Evolutionary conservation across 1,284 basidiomycete species (phyloP).

Genomic region (Laetiporus sulphureus): DNA sequence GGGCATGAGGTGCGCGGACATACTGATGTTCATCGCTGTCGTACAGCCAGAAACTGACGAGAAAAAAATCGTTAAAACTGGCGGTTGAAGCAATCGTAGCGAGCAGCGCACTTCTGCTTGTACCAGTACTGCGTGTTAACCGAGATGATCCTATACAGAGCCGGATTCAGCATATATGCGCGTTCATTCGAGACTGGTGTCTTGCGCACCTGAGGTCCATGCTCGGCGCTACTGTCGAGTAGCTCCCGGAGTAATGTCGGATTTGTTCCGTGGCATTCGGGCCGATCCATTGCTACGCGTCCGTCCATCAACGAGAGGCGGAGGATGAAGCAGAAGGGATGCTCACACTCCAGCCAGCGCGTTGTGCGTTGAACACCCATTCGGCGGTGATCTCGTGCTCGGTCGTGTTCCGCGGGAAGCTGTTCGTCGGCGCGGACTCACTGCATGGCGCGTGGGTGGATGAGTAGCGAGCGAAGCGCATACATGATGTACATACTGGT

Average conservation of each 20-base stretch:
- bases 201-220: conserved; percentile 35
- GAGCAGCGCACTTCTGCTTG: conserved; percentile 35
- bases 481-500: conserved; percentile 38
- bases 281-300: conserved; percentile 35
- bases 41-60: conserved; percentile 43
- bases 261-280: conserved; percentile 32
- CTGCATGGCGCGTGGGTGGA: too few species aligned
- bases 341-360: conserved; percentile 39
- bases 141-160: conserved; percentile 38
- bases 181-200: too few species aligned
- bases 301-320: conserved; percentile 1
- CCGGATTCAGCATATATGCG: too few species aligned
- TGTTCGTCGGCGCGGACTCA: conserved; percentile 41
- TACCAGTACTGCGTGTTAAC: conserved; percentile 57
- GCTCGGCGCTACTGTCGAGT: conserved; percentile 35
- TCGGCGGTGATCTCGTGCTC: conserved; percentile 27
- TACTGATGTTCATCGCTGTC: conserved; percentile 39
- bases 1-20: conserved; percentile 9
- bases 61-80: not conserved
- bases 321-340: not conserved
- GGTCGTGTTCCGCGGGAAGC: conserved; percentile 40
- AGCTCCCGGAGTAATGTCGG: conserved; percentile 42
- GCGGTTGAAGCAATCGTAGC: not conserved
- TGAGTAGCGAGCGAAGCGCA: not conserved
- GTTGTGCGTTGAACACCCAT: conserved; percentile 45